A percentile compares a stretch with the other conserved stretches of the same genome.
phyloP scores from a whole-genome alignment of 495 filamentous ascomycete species.

The Tuber brumale region DNA sequence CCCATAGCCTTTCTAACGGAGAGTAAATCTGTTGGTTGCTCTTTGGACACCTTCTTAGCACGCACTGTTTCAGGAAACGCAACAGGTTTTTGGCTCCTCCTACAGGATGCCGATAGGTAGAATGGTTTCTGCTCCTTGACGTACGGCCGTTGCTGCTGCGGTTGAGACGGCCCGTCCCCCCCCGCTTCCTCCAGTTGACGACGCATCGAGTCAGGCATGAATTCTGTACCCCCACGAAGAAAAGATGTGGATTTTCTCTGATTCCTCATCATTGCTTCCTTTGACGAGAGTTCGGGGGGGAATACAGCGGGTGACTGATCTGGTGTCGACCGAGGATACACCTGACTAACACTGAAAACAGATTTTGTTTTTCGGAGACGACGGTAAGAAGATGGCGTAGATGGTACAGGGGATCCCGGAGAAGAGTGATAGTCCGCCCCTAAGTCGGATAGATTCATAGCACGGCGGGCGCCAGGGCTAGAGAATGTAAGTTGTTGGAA shows the following conservation, averaged over 20 bases:
- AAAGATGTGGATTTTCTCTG: constrained; percentile 38
- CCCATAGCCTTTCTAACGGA: constrained; percentile 27
- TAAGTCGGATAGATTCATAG: constrained; percentile 19
- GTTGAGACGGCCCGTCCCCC: background rate
- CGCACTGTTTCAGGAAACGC: constrained; percentile 34
- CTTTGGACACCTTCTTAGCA: constrained; percentile 27
- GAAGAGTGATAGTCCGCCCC: constrained; percentile 49
- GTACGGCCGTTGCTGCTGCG: constrained; percentile 10
- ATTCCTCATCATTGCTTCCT: constrained; percentile 17
- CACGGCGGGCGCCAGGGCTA: constrained; percentile 10
- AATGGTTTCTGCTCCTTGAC: constrained; percentile 35
- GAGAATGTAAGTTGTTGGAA: background rate
- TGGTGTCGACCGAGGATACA: constrained; percentile 14
- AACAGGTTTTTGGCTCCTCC: constrained; percentile 25
- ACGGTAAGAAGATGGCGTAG: constrained; percentile 66
- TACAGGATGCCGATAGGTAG: constrained; percentile 34
- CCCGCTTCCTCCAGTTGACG: constrained; percentile 14
- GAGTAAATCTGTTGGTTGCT: constrained; percentile 14
- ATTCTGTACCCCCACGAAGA: constrained; percentile 41
- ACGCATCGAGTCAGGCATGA: constrained; percentile 39
- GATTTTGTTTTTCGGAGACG: constrained; percentile 67
- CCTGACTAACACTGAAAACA: constrained; percentile 52
- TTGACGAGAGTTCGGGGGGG: constrained; percentile 22
- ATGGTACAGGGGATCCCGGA: constrained; percentile 54
- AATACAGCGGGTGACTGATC: constrained; percentile 24